Evolutionary conservation across 768 basidiomycete genomes (phyloP).

Genomic region (Lentinula guzmanii): DNA sequence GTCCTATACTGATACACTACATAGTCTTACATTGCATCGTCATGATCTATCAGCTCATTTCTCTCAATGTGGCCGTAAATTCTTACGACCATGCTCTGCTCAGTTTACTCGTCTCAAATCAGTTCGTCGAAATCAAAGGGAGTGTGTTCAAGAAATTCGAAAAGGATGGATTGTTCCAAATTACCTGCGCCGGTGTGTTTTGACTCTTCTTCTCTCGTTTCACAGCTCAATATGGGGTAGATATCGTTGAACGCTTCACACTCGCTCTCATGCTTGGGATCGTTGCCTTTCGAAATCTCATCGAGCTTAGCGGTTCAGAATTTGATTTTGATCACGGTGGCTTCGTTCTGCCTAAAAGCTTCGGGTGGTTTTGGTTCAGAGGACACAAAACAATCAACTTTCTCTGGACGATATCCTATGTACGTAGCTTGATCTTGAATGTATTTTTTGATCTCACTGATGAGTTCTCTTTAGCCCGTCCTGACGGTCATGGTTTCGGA

Average conservation of each 20-base stretch:
- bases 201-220: background rate
- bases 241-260: constrained; percentile 97
- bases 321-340: constrained; percentile 68
- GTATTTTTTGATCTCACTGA: background rate
- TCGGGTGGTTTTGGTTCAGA: constrained; percentile 61
- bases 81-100: constrained; percentile 95
- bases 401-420: constrained; percentile 86
- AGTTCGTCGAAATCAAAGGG: constrained; percentile 99
- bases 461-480: constrained; percentile 61
- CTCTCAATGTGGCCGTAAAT: constrained; percentile 96
- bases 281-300: constrained; percentile 90
- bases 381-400: constrained; percentile 54
- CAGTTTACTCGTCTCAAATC: constrained; percentile 92
- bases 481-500: constrained; percentile 88
- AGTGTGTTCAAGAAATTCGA: constrained; percentile 99
- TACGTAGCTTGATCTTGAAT: constrained; percentile 30
- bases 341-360: constrained; percentile 73
- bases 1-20: background rate
- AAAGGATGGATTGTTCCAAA: constrained; percentile 97
- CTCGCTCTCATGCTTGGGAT: constrained; percentile 85
- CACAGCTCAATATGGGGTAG: constrained; percentile 30
- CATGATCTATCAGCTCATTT: constrained; percentile 92
- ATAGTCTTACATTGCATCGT: constrained; percentile 87
- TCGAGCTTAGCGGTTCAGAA: constrained; percentile 89
- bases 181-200: constrained; percentile 85